A percentile compares a stretch with the other conserved stretches of the same genome.
phyloP scores from a whole-genome alignment of 257 asterid genomes.

The Nicotiana knightiana region DNA sequence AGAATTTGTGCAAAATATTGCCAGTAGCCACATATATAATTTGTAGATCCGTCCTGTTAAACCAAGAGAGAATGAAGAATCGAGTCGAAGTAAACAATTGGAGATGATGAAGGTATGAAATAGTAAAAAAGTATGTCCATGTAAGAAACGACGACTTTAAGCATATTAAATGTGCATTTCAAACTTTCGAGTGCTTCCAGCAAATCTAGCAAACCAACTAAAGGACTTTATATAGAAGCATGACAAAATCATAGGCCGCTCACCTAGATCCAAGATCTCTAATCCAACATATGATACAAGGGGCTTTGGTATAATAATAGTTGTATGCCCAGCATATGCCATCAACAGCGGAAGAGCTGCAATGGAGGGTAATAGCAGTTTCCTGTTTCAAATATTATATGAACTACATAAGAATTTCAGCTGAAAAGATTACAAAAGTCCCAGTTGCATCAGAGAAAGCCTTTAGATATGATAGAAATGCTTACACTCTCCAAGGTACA shows the following conservation, averaged over 20 bases:
- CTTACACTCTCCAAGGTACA: conserved; percentile 99
- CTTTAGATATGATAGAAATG: conserved; percentile 9
- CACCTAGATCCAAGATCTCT: conserved; percentile 70
- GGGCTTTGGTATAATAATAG: conserved; percentile 84
- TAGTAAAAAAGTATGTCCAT: neutral
- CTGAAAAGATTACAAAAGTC: neutral
- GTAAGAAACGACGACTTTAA: neutral
- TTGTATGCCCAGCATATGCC: conserved; percentile 97
- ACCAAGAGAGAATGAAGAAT: conserved; percentile 9
- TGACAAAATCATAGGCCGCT: neutral
- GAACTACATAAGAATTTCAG: conserved; percentile 24
- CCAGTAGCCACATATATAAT: conserved; percentile 90
- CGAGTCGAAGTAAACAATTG: neutral
- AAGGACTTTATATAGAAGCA: neutral
- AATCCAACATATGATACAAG: conserved; percentile 58
- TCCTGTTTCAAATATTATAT: conserved; percentile 50
- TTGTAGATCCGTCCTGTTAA: conserved; percentile 79
- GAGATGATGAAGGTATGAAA: neutral
- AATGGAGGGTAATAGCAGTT: conserved; percentile 74
- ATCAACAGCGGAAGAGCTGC: conserved; percentile 89
- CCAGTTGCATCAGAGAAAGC: neutral
- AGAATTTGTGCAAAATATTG: conserved; percentile 91
- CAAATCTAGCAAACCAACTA: neutral
- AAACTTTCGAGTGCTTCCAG: neutral
- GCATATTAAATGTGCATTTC: neutral